Evolutionary conservation across 1,284 basidiomycete species (phyloP).

Genomic region (Microbotryomycetes sp.): DNA sequence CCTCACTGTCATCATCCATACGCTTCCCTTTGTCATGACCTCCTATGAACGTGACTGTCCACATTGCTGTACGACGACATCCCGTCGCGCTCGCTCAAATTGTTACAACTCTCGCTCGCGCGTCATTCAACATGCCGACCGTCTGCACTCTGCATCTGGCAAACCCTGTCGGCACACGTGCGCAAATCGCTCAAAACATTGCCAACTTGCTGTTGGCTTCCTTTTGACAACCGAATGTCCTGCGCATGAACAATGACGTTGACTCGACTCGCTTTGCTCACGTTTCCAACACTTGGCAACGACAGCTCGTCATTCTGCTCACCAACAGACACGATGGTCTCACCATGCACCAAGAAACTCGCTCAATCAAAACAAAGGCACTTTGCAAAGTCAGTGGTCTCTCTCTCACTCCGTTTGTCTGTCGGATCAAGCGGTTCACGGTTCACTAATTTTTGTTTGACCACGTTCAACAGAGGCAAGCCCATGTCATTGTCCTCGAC

Average conservation of each 20-base stretch:
- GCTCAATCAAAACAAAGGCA: slow-evolving; percentile 83
- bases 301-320: slow-evolving; percentile 48
- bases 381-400: slow-evolving; percentile 65
- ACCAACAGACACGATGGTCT: slow-evolving; percentile 87
- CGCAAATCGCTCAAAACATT: too few species aligned
- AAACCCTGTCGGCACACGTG: too few species aligned
- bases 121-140: too few species aligned
- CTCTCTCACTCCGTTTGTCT: not conserved
- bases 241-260: slow-evolving; percentile 11
- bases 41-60: not conserved
- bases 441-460: not conserved
- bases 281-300: not conserved
- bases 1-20: not conserved
- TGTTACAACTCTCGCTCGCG: too few species aligned
- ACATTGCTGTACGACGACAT: not conserved
- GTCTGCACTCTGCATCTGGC: too few species aligned
- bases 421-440: not conserved
- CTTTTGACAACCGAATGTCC: too few species aligned
- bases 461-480: slow-evolving; percentile 22
- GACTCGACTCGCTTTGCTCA: not conserved
- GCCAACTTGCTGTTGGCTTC: too few species aligned
- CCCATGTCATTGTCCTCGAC: slow-evolving; percentile 36
- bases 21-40: not conserved
- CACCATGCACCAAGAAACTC: slow-evolving; percentile 82
- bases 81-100: too few species aligned